Evolutionary conservation across 257 asterid species (phyloP), one percentile per base, ranked within the genome.

Genomic region (Gentiana straminea): DNA sequence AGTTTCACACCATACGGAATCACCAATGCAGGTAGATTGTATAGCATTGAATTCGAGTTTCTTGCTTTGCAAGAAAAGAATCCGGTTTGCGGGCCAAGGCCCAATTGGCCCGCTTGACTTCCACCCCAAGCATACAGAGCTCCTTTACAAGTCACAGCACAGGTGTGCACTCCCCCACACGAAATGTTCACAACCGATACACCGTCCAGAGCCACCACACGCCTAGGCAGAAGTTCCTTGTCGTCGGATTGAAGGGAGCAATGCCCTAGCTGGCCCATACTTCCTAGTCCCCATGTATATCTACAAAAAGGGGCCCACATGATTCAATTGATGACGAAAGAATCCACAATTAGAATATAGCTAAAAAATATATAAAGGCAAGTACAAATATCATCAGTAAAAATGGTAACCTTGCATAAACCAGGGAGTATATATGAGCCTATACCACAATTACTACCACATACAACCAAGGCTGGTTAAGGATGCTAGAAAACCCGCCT

Each of bases 121-220:
- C 98, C 95, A 10, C 97, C 97, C 95, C 99, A 92, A 61, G 94
- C 90, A 58, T 88, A 92, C 49, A 92, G 79, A 67, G 97, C 84
- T 53, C 95, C 95, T 60, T 80, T 80, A 49, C 70, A 76, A 2
- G 99, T 85, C 79, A 85, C 66, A 13, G 94, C 95, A 61, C 97
- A 92, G 1, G 91, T 88, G 66, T 92, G 99, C 46, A 92, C 86
- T 12, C 99, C 99, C 13, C 99, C 97, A 64, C 97, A 88, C 39
- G 94, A 78, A 46, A 92, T 62, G 43, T 83, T 85, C 72, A 78
- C 82, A 13, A 85, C 69, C 49, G 62, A 58, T 49, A 71, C 66
- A 39, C 94, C 94, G 32, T 92, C 80, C 9, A 92, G 84, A 63
- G 89, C 74, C 68, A 83, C 94, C 35, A 88, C 94, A 44, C 86